These are phyloP conservation scores for Patellifolia procumbens DNA, from an alignment of 179 eudicot species.

Conservation along the genomic window DNA sequence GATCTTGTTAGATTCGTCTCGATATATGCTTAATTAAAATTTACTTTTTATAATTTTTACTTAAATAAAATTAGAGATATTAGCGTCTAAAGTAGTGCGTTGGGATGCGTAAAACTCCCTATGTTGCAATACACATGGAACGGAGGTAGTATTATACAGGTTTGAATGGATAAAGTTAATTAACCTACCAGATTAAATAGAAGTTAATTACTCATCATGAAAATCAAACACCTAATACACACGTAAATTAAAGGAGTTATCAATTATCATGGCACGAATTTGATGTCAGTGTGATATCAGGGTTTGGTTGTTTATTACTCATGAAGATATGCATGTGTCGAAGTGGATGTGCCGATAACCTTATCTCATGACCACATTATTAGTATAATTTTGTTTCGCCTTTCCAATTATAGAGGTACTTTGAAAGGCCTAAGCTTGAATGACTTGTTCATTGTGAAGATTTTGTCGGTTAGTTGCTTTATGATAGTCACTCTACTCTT, in stretches of 20 bases:
- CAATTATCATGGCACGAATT: not conserved
- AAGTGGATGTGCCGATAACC: not conserved
- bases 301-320: not conserved
- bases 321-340: constrained; percentile 6
- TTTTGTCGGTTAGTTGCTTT: too few species aligned
- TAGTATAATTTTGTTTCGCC: not conserved
- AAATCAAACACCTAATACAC: not conserved
- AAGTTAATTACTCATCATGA: constrained; percentile 7
- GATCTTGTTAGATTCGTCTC: too few species aligned
- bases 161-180: constrained; percentile 3
- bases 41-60: too few species aligned
- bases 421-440: not conserved
- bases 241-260: not conserved
- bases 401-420: not conserved
- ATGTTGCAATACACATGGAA: too few species aligned
- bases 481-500: too few species aligned
- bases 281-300: not conserved
- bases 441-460: too few species aligned
- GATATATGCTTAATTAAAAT: too few species aligned
- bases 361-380: not conserved
- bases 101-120: too few species aligned
- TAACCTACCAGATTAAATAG: too few species aligned
- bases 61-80: too few species aligned
- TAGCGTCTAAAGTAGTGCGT: too few species aligned
- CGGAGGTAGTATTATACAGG: too few species aligned